Evolutionary conservation across 768 basidiomycete genomes (phyloP), one percentile per base, ranked within the genome.

Genomic region (Wakefieldia striispora): DNA sequence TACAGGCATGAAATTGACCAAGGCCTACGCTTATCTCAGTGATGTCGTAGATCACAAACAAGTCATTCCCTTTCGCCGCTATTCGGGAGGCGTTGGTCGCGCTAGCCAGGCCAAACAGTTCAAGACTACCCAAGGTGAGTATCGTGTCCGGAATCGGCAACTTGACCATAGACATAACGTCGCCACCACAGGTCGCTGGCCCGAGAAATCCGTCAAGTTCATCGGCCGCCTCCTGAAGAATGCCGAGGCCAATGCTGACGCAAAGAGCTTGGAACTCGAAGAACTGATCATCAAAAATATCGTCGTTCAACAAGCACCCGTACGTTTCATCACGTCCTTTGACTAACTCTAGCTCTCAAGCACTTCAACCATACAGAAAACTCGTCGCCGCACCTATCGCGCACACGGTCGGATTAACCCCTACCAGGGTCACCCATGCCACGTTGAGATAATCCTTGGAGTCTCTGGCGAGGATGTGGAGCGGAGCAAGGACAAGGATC

Each of bases 351-450:
- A n/a, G 45, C 27, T 27, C 9, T 44, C 34, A 39, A 58, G 21
- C 40, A 33, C 45, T 36, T 12, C 20, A 33, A 50, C 26, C 29
- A n/a, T 9, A 19, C 48, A 92, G 90, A 97, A 97, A 89, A 95
- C 91, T 70, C 94, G 94, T 72, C 92, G 97, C 69, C 92, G 97
- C 69, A 99, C 97, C 58, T 98, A 97, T 84, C 92, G 97, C 74
- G 91, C 91, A 39, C 93, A 95, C 64, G 92, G 92, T 82, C 88
- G 92, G 50, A 95, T 94, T 74, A 99, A 99, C 77, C 95, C 97
- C 31, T 98, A 97, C 83, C 92, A 97, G 73, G 95, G 95, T 37
- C 91, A 94, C 74, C 97, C 97, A 36, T 88, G 86, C 71, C 97
- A 98, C 66, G 87, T 98, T 57, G 95, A 98, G 70, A 84, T 94